Evolutionary conservation across 2,329 filamentous ascomycete genomes (phyloP), one percentile per base, ranked within the genome.

Genomic region (Tolypocladium nubicola): DNA sequence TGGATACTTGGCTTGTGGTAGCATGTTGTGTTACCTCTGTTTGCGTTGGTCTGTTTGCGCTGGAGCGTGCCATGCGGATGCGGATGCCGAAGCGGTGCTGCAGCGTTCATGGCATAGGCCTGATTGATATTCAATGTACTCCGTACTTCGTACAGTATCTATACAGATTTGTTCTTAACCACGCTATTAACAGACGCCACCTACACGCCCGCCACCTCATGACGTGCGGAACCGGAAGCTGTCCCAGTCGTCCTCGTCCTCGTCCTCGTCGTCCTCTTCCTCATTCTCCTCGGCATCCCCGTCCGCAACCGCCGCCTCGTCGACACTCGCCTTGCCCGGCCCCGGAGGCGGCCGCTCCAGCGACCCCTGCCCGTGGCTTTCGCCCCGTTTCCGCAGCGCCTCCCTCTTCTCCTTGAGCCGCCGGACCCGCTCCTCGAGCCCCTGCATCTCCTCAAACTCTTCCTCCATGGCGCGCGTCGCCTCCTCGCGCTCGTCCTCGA

Each of bases 401-500:
- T 92, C 89, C 52, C 88, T 77, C 69, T 83, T 84, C 66, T 89
- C 84, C 67, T 88, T 87, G 56, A 93, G 71, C 60, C 77, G 79
- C 59, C 79, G 77, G 14, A 93, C 86, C 8, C 88, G 81, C 55
- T 83, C 82, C 69, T 93, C 89, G 52, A 93, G 78, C 66, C 85
- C 82, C 67, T 88, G 86, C 89, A 93, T 93, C 67, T 91, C 86
- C 58, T 90, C 88, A 62, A 93, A 88, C 69, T 93, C 89, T 45
- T 86, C 83, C 70, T 90, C 87, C 57, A 92, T 72, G 37, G 86
- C 84, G 26, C 86, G 79, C 47, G 81, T 82, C 1, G 89, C 89
- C 64, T 94, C 89, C 68, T 94, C 89, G 57, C 82, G 82, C 67
- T 91, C 88, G 43, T 85, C 86, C 57, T 81, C 80, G 1, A 84